Evolutionary conservation across 306 rosid genomes (phyloP), one percentile per base, ranked within the genome.

Genomic region (Leucaena leucocephala): DNA sequence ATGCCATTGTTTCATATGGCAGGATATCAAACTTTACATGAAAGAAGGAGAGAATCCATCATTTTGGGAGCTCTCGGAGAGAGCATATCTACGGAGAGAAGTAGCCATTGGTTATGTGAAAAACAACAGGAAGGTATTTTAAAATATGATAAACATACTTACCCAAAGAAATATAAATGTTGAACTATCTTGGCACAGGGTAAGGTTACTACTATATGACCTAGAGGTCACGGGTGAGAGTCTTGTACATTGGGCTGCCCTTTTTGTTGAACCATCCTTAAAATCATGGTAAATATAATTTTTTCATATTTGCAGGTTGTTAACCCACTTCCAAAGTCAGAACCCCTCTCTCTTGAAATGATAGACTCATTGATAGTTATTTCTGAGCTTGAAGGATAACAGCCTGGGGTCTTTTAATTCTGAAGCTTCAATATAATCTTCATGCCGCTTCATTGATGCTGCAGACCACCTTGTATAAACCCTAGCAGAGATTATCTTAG

Each of bases 21-120:
- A 95, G 99, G 93, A 90, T 84, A 83, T 95, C 45, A 48, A 82
- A 80, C 94, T 88, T 48, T 95, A 95, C 85, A 95, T 91, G 91
- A 93, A 86, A 87, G 90, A 79, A 85, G 99, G 96, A 71, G 99
- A 95, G 82, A 85, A 85, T 72, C 99, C 96, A 66, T 90, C 98
- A 19, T 95, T 95, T 85, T 40, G 80, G 4, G 99, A 95, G 88
- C 96, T 95, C 40, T 34, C 86, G 0, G 94, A 95, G 91, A 87
- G 98, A 83, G 99, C 99, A 11, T 71, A 87, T 82, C 72, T 95
- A 38, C 85, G 97, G 76, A 84, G 91, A 82, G 99, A 95, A 91
- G 98, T 95, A 68, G 99, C 98, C 70, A 95, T 95, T 71, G 99
- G 99, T 70, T 95, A 91, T 78, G 82, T 95, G 79, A 95, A 88